Percentiles rank a stretch among this genome's conserved stretches.
Evolutionary conservation across 2,329 filamentous ascomycete species (phyloP).

Genomic region (Venturia nashicola): DNA sequence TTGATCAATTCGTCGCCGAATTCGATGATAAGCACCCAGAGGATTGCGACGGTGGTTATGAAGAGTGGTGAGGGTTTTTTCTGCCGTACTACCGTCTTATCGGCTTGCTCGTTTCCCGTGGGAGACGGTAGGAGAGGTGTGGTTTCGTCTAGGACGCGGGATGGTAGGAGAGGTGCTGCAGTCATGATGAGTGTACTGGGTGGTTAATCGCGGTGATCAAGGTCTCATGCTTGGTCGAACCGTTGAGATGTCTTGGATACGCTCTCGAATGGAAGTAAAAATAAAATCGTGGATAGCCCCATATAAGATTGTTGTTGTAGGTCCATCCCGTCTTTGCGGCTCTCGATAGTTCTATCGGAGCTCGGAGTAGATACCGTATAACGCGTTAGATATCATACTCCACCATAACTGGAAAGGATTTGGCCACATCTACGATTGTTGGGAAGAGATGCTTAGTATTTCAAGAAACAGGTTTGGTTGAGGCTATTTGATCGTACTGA

Average conservation of each 20-base stretch:
- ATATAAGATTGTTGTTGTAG: background rate
- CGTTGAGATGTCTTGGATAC: background rate
- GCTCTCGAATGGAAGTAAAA: background rate
- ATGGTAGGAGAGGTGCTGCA: background rate
- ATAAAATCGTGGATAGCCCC: background rate
- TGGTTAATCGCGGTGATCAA: background rate
- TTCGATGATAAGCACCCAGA: slow-evolving; percentile 33
- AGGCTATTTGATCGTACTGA: too few species aligned
- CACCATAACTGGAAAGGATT: background rate
- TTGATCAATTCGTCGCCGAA: slow-evolving; percentile 26
- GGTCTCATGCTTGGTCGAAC: background rate
- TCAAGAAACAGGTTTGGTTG: too few species aligned
- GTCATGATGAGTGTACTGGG: background rate
- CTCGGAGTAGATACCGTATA: background rate
- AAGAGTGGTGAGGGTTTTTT: background rate
- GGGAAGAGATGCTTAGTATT: too few species aligned
- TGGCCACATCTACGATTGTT: background rate
- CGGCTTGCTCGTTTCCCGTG: background rate
- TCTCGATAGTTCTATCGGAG: background rate
- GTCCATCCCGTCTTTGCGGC: background rate
- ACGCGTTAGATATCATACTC: background rate
- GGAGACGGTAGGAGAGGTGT: background rate
- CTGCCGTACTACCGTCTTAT: background rate
- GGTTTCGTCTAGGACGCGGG: background rate
- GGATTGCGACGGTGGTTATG: slow-evolving; percentile 17